A percentile compares a stretch with the other conserved stretches of the same genome.
Conservation (phyloP, 1,284 basidiomycete genomes). For the Irpex sp. region DNA sequence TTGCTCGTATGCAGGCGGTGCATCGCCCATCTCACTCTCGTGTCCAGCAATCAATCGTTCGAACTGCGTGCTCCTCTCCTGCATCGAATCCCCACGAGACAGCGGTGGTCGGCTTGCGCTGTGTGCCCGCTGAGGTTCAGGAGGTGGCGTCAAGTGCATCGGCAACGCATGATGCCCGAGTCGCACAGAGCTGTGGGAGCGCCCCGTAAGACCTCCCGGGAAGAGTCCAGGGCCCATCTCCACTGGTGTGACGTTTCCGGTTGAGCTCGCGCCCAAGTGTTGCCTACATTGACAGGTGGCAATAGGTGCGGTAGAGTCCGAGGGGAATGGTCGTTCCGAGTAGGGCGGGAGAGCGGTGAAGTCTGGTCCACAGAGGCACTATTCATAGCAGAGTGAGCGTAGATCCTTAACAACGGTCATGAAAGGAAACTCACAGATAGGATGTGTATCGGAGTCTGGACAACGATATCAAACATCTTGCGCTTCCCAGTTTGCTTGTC, state of each 20-base stretch:
- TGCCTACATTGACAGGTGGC: neutral
- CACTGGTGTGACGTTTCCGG: neutral
- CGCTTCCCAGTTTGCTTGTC: conserved; percentile 69
- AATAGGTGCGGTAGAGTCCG: neutral
- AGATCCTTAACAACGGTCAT: neutral
- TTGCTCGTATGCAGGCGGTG: conserved; percentile 57
- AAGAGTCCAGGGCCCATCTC: neutral
- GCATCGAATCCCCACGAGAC: conserved; percentile 30
- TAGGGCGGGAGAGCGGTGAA: conserved; percentile 77
- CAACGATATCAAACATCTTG: conserved; percentile 89
- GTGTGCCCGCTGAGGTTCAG: neutral
- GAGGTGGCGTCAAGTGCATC: neutral
- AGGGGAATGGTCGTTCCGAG: conserved; percentile 27
- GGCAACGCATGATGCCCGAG: neutral
- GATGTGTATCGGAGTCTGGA: conserved; percentile 80
- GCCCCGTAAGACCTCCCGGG: neutral
- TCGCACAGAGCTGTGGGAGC: neutral
- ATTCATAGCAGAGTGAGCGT: neutral
- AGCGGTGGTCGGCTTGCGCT: conserved; percentile 15
- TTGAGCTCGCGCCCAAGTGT: neutral
- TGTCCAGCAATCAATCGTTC: conserved; percentile 61
- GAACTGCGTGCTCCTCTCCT: conserved; percentile 45
- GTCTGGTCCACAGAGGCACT: conserved; percentile 81
- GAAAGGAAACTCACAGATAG: conserved; percentile 58
- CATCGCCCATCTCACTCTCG: conserved; percentile 60